These are phyloP conservation scores for Syncephalastrum racemosum DNA, from an alignment of 371 early-diverging fungal species.

Conservation along the genomic window DNA sequence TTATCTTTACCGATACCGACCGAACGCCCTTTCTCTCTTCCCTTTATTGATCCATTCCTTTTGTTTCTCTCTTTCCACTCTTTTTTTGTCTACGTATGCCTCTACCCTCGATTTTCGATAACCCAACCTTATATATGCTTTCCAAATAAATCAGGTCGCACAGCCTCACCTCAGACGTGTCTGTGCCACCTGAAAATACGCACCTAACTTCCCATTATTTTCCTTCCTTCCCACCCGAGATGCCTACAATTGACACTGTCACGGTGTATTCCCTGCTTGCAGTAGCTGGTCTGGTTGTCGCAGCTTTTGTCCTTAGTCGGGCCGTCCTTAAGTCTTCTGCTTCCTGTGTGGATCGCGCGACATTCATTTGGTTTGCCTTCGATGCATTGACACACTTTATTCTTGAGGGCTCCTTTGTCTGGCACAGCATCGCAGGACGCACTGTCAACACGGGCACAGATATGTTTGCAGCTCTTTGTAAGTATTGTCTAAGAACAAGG, in stretches of 20 bases:
- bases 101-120: no score
- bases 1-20: no score
- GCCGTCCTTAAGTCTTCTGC: slow-evolving; percentile 29
- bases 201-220: no score
- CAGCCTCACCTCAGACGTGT: no score
- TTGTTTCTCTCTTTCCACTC: no score
- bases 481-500: background rate
- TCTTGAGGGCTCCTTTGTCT: slow-evolving; percentile 33
- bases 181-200: no score
- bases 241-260: slow-evolving; percentile 6
- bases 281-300: slow-evolving; percentile 13
- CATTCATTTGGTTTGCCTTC: slow-evolving; percentile 30
- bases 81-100: no score
- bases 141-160: no score
- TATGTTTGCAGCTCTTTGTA: slow-evolving; percentile 30
- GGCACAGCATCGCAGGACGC: slow-evolving; percentile 25
- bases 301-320: slow-evolving; percentile 9
- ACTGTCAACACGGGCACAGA: slow-evolving; percentile 22
- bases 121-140: no score
- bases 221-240: no score
- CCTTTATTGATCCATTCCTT: no score
- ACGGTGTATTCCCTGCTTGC: slow-evolving; percentile 17
- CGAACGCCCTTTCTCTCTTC: no score
- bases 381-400: slow-evolving; percentile 33
- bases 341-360: slow-evolving; percentile 15